Percentiles rank a stretch among this genome's conserved stretches.
phyloP scores from a whole-genome alignment of 345 rosid genomes.

The Moricandia moricandioides region DNA sequence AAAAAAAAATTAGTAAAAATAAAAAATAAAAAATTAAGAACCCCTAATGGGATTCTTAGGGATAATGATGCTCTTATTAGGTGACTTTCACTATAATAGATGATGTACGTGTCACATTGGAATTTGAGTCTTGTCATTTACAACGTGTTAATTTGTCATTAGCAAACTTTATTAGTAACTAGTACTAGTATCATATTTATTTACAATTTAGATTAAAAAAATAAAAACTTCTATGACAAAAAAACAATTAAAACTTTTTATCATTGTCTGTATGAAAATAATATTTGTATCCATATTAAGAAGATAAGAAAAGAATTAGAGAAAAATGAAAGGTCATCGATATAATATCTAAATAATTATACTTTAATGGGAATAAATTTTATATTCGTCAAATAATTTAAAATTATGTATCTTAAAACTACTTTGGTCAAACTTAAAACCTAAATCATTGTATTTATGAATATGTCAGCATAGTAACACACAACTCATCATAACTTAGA shows the following conservation, averaged over 20 bases:
- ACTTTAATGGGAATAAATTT: constrained; percentile 1
- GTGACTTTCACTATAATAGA: constrained; percentile 1
- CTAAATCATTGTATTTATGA: constrained; percentile 2
- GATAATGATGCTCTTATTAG: neutral
- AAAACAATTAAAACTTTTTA: neutral
- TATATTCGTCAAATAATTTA: neutral
- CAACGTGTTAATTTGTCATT: neutral
- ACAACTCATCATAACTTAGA: neutral
- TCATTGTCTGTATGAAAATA: constrained; percentile 26
- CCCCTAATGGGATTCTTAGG: too few relatives aligned
- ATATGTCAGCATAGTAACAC: neutral
- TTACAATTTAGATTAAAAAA: neutral
- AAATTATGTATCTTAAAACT: neutral
- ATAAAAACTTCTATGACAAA: neutral
- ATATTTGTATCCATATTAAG: neutral
- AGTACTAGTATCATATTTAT: neutral
- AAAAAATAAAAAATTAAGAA: too few relatives aligned
- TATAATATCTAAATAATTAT: constrained; percentile 19
- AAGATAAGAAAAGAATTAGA: constrained; percentile 11
- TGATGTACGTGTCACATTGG: constrained; percentile 1
- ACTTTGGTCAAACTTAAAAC: constrained; percentile 19
- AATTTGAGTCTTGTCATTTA: neutral
- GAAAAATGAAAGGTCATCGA: neutral
- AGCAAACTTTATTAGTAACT: neutral
- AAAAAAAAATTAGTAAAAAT: too few relatives aligned